Evolutionary conservation across 2,329 filamentous ascomycete genomes (phyloP), one percentile per base, ranked within the genome.

Genomic region (Harringtonia aguacate): DNA sequence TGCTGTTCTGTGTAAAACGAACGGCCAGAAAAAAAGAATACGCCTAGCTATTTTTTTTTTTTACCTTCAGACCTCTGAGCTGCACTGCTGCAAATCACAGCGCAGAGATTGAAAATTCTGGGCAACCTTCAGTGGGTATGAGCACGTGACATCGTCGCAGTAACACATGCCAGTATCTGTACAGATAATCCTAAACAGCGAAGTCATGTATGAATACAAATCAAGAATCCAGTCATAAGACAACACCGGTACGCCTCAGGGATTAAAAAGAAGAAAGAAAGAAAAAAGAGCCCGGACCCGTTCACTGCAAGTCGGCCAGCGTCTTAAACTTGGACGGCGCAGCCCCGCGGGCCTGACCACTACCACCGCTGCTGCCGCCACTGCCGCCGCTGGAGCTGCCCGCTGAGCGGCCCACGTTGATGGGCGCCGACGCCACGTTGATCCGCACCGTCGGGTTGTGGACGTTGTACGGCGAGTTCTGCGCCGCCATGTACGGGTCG

Each of bases 401-500:
- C 33, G 44, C 52, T 53, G 38, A 29, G 48, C 35, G 33, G 50
- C 45, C 36, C 30, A 31, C 20, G 24, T 47, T 48, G 17, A 50
- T 43, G 2, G 48, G 43, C 13, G 39, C 24, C 8, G 14, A 39
- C 15, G 18, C 39, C 21, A 27, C 30, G 24, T 46, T 46, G 44
- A 44, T 41, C n/a, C 40, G 44, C 4, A 29, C 46, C 12, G 49
- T 38, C 4, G 43, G 61, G 13, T 62, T 70, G 42, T 72, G 66
- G 15, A 72, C 55, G 48, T 81, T 81, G 61, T 77, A 82, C 15
- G 61, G 62, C 18, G 77, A 81, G 37, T 65, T 67, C 59, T 79
- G 72, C 3, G 77, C 78, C 4, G 76, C 67, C 53, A 72, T 74
- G 59, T 79, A 79, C 0, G 75, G 71, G 55, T 82, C 78, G 44